Percentiles rank a stretch among this genome's conserved stretches.
Evolutionary conservation across 2,329 filamentous ascomycete species (phyloP).

Genomic region (Metarhizium anisopliae): DNA sequence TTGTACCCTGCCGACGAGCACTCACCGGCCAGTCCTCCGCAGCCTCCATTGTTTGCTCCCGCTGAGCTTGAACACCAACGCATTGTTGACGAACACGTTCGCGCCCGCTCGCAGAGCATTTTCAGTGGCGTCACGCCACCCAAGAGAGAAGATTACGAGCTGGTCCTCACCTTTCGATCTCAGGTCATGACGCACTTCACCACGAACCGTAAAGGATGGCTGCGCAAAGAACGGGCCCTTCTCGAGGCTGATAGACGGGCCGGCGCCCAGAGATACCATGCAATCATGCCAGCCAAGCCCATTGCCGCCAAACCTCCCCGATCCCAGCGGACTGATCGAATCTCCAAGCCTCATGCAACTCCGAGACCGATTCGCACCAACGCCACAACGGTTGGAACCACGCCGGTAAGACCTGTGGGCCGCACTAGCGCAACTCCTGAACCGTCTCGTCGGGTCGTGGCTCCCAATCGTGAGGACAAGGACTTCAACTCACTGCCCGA

Average conservation of each 20-base stretch:
- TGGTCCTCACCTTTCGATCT: conserved; percentile 43
- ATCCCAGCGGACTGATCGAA: conserved; percentile 22
- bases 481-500: conserved; percentile 66
- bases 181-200: conserved; percentile 38
- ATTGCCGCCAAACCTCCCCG: conserved; percentile 18
- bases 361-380: conserved; percentile 27
- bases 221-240: conserved; percentile 39
- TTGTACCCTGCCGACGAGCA: conserved; percentile 43
- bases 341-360: conserved; percentile 25
- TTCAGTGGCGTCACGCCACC: conserved; percentile 39
- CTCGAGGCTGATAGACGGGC: conserved; percentile 39
- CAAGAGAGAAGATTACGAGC: conserved; percentile 42
- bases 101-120: conserved; percentile 30
- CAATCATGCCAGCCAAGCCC: conserved; percentile 35
- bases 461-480: conserved; percentile 70
- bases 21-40: conserved; percentile 27
- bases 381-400: conserved; percentile 8
- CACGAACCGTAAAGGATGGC: conserved; percentile 36
- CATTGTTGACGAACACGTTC: conserved; percentile 42
- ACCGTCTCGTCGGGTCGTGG: conserved; percentile 41
- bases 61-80: conserved; percentile 32
- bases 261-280: conserved; percentile 26
- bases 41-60: conserved; percentile 41
- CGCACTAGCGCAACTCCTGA: conserved; percentile 40
- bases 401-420: conserved; percentile 18